Conservation (phyloP, 108 stramenopile genomes). For the Nitzschia sp. region DNA sequence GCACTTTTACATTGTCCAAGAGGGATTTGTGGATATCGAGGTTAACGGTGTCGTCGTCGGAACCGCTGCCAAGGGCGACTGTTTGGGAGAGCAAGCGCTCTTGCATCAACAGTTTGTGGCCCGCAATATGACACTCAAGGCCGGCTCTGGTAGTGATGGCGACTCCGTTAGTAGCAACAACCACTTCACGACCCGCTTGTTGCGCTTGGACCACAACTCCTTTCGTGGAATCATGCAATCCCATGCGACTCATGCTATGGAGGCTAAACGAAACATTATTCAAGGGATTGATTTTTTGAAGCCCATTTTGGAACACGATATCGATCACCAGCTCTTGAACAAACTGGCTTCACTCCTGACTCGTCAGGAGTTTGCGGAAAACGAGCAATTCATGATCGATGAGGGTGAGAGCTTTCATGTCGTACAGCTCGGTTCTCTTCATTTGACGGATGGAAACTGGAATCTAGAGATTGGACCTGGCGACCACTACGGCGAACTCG, state of each 20-base stretch:
- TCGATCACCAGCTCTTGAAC: conserved; percentile 10
- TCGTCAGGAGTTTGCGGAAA: conserved; percentile 28
- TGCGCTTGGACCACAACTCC: conserved; percentile 41
- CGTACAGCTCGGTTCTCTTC: conserved; percentile 52
- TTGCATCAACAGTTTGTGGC: conserved; percentile 29
- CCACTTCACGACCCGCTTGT: conserved; percentile 11
- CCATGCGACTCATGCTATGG: conserved; percentile 15
- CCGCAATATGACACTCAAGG: conserved; percentile 30
- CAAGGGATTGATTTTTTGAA: conserved; percentile 26
- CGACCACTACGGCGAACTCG: conserved; percentile 58
- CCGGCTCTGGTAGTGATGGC: conserved; percentile 17
- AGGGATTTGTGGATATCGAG: conserved; percentile 52
- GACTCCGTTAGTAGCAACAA: too few relatives aligned
- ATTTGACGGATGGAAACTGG: conserved; percentile 13
- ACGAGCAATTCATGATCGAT: conserved; percentile 54
- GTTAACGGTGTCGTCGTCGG: conserved; percentile 41
- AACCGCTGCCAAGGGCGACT: conserved; percentile 44
- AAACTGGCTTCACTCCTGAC: conserved; percentile 34
- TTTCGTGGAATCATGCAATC: conserved; percentile 35
- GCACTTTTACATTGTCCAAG: conserved; percentile 78
- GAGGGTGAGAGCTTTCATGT: conserved; percentile 58
- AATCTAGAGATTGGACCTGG: conserved; percentile 27
- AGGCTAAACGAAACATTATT: conserved; percentile 4
- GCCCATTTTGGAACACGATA: conserved; percentile 19
- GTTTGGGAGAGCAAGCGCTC: conserved; percentile 42